Conservation (phyloP, 805 yeast species). For the Maudiozyma serrabonitensis region DNA sequence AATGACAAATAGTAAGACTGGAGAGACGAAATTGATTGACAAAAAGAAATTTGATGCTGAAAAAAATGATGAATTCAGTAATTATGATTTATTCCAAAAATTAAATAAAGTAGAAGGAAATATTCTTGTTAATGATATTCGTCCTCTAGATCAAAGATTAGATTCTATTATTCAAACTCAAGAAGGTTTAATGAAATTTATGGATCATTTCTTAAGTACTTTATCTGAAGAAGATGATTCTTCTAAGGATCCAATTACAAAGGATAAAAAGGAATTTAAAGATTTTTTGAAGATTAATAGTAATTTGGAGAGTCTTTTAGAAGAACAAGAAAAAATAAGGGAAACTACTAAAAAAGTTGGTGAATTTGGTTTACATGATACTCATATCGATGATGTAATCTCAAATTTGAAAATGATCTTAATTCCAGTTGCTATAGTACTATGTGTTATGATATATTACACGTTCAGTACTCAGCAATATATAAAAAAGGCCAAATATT, state of each 20-base stretch:
- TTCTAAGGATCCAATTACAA: slow-evolving; percentile 1
- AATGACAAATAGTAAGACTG: slow-evolving; percentile 30
- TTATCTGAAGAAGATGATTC: background rate
- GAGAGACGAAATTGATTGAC: slow-evolving; percentile 22
- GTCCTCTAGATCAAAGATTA: slow-evolving; percentile 17
- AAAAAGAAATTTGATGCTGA: slow-evolving; percentile 17
- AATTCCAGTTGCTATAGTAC: slow-evolving; percentile 21
- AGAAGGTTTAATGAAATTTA: slow-evolving; percentile 14
- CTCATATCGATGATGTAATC: slow-evolving; percentile 24
- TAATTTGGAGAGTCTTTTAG: slow-evolving; percentile 22
- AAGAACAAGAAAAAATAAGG: slow-evolving; percentile 25
- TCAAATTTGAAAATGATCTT: slow-evolving; percentile 23
- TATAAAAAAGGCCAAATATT: slow-evolving; percentile 24
- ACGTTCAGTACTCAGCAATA: slow-evolving; percentile 29
- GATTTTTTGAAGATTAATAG: slow-evolving; percentile 23
- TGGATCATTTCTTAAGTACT: slow-evolving; percentile 11
- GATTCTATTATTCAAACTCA: slow-evolving; percentile 18
- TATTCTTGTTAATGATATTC: slow-evolving; percentile 28
- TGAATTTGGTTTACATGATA: slow-evolving; percentile 9
- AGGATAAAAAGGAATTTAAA: slow-evolving; percentile 13
- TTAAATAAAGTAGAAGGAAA: slow-evolving; percentile 28
- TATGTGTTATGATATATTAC: slow-evolving; percentile 28
- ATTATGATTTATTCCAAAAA: slow-evolving; percentile 22
- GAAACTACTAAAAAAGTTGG: slow-evolving; percentile 14
- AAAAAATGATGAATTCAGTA: slow-evolving; percentile 12